Conservation (phyloP, 1,284 basidiomycete genomes). For the Rhodotorula sp. region DNA sequence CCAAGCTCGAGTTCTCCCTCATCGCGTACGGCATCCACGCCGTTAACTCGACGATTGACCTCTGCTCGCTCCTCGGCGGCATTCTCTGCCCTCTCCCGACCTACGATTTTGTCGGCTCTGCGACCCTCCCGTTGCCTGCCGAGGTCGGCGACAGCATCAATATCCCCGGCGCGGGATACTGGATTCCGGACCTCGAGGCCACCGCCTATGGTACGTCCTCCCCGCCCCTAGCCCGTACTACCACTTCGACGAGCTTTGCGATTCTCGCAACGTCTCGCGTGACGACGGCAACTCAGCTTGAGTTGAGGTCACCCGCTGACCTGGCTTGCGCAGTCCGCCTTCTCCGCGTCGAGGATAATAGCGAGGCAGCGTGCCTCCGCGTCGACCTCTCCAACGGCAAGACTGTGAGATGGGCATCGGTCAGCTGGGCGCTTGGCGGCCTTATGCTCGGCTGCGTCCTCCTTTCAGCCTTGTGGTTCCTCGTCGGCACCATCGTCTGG, state of each 20-base stretch:
- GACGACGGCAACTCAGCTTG: too few relatives aligned
- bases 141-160: constrained; percentile 51
- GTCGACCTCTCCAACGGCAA: constrained; percentile 88
- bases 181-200: constrained; percentile 88
- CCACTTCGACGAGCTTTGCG: too few relatives aligned
- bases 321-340: constrained; percentile 60
- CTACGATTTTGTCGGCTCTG: constrained; percentile 74
- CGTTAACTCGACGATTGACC: constrained; percentile 69
- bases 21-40: constrained; percentile 68
- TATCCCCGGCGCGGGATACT: constrained; percentile 79
- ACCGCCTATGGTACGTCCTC: constrained; percentile 57
- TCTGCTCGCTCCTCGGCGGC: constrained; percentile 73
- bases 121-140: constrained; percentile 36
- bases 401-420: constrained; percentile 72
- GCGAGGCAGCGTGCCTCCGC: constrained; percentile 83
- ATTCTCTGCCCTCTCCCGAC: constrained; percentile 83
- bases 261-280: too few relatives aligned
- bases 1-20: constrained; percentile 73
- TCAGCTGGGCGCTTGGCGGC: constrained; percentile 74
- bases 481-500: constrained; percentile 48
- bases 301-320: background rate
- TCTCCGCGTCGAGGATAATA: constrained; percentile 65
- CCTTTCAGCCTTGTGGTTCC: constrained; percentile 61
- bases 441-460: constrained; percentile 69
- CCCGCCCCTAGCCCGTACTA: background rate